Conservation (phyloP, 768 basidiomycete species). For the Leccinellum rugosiceps region DNA sequence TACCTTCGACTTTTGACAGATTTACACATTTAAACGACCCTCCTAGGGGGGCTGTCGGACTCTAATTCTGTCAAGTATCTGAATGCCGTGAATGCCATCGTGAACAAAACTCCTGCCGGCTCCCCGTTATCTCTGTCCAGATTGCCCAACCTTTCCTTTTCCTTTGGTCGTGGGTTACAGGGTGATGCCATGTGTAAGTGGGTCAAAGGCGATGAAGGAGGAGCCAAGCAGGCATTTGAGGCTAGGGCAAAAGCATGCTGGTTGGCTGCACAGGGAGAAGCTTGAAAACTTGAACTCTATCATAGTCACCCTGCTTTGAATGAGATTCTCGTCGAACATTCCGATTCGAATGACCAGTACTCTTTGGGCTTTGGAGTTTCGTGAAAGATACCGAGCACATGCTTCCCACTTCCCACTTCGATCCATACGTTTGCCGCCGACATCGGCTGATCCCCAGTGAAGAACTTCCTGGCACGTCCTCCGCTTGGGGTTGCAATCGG, state of each 20-base stretch:
- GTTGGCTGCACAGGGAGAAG: conserved; percentile 39
- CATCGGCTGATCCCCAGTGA: neutral
- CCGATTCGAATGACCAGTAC: neutral
- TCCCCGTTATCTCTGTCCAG: conserved; percentile 34
- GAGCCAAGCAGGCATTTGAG: conserved; percentile 38
- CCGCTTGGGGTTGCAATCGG: neutral
- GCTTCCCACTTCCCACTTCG: neutral
- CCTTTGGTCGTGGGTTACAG: conserved; percentile 50
- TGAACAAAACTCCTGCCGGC: conserved; percentile 30
- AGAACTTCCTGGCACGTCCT: neutral
- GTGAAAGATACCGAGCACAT: neutral
- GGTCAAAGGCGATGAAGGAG: conserved; percentile 42
- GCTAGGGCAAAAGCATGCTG: conserved; percentile 44
- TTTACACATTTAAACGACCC: neutral
- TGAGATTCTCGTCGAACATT: neutral
- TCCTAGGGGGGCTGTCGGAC: conserved; percentile 42
- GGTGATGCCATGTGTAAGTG: conserved; percentile 47
- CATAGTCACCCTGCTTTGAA: neutral
- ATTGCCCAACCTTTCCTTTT: conserved; percentile 46
- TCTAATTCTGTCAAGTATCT: conserved; percentile 40
- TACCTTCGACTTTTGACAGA: neutral
- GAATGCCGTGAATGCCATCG: conserved; percentile 38
- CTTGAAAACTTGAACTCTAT: neutral
- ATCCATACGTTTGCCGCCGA: neutral
- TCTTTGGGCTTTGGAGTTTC: neutral